A percentile compares a stretch with the other conserved stretches of the same genome.
phyloP scores from a whole-genome alignment of 306 rosid species.

The Gynostemma pentaphyllum region DNA sequence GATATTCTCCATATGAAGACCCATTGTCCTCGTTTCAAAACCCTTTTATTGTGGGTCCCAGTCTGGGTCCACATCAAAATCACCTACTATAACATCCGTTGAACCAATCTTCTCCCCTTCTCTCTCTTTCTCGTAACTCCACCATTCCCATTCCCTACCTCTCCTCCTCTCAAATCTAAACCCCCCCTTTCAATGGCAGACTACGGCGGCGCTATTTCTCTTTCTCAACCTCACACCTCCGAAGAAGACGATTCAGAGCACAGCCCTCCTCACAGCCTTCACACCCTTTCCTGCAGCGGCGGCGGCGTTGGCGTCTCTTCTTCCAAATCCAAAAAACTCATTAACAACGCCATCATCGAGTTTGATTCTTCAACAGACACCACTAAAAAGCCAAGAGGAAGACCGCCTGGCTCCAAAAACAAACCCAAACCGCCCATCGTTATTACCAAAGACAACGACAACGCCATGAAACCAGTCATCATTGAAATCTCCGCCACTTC shows the following conservation, averaged over 20 bases:
- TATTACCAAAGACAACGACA: conserved; percentile 16
- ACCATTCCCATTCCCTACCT: neutral
- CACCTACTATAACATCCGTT: no score
- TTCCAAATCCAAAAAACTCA: conserved; percentile 2
- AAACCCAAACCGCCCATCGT: conserved; percentile 42
- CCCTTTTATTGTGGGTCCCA: no score
- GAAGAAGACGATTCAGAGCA: conserved; percentile 15
- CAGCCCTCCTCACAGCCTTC: conserved; percentile 16
- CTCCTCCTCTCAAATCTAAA: neutral
- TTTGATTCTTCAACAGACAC: neutral
- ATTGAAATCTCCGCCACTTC: conserved; percentile 34
- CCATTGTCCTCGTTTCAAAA: no score
- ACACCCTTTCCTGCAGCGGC: neutral
- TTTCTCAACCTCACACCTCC: conserved; percentile 13
- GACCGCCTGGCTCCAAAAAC: conserved; percentile 63
- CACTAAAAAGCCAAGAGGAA: conserved; percentile 34
- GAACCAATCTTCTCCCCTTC: no score
- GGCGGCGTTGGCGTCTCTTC: neutral
- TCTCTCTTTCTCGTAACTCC: neutral
- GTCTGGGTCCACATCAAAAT: no score
- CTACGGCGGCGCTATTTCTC: conserved; percentile 3
- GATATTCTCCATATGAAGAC: no score
- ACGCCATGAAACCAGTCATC: conserved; percentile 16
- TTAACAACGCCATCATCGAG: neutral
- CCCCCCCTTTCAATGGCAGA: neutral